These are phyloP conservation scores for Microsporum ferrugineum DNA, from an alignment of 2,329 filamentous ascomycete species.

Conservation along the genomic window DNA sequence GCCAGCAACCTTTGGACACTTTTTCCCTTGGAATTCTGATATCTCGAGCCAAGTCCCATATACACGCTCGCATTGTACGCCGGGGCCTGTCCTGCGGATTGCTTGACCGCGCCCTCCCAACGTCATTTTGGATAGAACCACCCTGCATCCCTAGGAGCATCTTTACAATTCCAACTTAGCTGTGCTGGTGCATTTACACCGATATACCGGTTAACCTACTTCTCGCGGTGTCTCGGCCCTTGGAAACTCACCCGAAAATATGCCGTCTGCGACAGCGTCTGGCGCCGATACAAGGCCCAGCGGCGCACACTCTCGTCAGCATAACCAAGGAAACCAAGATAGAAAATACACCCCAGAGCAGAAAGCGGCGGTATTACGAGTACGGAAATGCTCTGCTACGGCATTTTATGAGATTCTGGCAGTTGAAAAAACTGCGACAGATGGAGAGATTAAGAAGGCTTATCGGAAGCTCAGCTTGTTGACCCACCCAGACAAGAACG, in stretches of 20 bases:
- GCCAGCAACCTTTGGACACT: not conserved
- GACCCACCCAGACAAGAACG: slow-evolving; percentile 98
- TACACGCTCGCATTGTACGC: not conserved
- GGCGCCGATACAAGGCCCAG: slow-evolving; percentile 34
- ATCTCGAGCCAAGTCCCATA: not conserved
- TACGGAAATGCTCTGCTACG: slow-evolving; percentile 70
- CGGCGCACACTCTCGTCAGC: slow-evolving; percentile 35
- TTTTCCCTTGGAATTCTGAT: not conserved
- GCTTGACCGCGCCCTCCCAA: not conserved
- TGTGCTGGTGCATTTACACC: not conserved
- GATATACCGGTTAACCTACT: not conserved
- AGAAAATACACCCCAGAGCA: slow-evolving; percentile 73
- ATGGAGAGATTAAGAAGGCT: slow-evolving; percentile 90
- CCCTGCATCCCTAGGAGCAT: not conserved
- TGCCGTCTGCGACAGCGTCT: slow-evolving; percentile 37
- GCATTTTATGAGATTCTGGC: slow-evolving; percentile 93
- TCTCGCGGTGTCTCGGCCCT: not conserved
- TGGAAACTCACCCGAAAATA: slow-evolving; percentile 12
- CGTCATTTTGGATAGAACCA: not conserved
- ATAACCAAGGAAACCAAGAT: slow-evolving; percentile 42
- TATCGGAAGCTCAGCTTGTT: slow-evolving; percentile 89
- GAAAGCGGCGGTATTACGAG: slow-evolving; percentile 79
- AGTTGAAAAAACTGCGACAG: slow-evolving; percentile 55
- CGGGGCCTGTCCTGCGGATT: not conserved
- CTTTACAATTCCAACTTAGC: not conserved